A percentile compares a stretch with the other conserved stretches of the same genome.
Evolutionary conservation across 1,284 basidiomycete species (phyloP).

Genomic region (Athelia sp.): DNA sequence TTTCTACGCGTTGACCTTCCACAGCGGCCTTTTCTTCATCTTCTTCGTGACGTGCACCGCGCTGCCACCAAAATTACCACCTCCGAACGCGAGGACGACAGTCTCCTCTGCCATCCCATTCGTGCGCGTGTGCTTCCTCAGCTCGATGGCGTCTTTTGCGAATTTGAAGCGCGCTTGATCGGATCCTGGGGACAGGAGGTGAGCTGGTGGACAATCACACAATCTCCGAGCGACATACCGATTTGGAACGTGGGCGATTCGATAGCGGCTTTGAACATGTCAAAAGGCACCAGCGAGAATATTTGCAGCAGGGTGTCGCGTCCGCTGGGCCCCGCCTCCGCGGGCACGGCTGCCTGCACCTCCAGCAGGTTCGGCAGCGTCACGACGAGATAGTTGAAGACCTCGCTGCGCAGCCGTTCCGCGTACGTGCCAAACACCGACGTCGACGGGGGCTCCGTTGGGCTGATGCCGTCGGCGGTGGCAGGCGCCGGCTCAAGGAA

Average conservation of each 20-base stretch:
- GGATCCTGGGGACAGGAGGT: conserved; percentile 43
- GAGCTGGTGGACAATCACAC: conserved; percentile 12
- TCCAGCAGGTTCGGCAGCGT: conserved; percentile 64
- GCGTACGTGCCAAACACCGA: conserved; percentile 72
- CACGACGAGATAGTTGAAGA: conserved; percentile 72
- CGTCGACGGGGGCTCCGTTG: conserved; percentile 46
- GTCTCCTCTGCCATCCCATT: conserved; percentile 70
- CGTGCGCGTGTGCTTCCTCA: conserved; percentile 65
- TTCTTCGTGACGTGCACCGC: conserved; percentile 84
- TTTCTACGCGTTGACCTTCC: conserved; percentile 76
- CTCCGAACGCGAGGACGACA: conserved; percentile 81
- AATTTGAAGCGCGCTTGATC: conserved; percentile 86
- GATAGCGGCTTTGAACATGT: conserved; percentile 75
- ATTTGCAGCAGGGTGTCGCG: conserved; percentile 66
- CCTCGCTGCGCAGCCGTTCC: conserved; percentile 61
- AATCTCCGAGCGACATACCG: conserved; percentile 40
- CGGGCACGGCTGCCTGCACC: conserved; percentile 34
- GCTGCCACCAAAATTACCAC: conserved; percentile 61
- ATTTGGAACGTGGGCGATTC: conserved; percentile 75
- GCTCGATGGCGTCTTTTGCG: conserved; percentile 81
- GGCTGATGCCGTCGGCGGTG: conserved; percentile 45
- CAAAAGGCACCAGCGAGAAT: conserved; percentile 74
- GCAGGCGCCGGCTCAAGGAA: conserved; percentile 63
- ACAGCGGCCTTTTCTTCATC: conserved; percentile 74
- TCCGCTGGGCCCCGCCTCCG: conserved; percentile 36